Conservation (phyloP, 164 flowering plant species). For the Aristolochia contorta region DNA sequence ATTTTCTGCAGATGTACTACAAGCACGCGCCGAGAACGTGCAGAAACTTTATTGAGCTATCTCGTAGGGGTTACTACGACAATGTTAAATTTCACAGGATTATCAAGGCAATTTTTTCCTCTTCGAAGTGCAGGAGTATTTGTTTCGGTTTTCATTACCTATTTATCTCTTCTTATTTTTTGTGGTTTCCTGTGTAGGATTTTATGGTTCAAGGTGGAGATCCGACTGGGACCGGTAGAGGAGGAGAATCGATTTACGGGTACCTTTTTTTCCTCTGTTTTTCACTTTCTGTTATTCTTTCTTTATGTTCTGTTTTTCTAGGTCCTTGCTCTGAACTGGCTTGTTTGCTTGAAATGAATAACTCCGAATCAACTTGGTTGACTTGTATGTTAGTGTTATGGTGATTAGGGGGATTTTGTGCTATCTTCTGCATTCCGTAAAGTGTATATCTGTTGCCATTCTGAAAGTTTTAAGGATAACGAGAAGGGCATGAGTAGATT, state of each 20-base stretch:
- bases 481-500: no score
- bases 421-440: no score
- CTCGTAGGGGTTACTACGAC: constrained; percentile 83
- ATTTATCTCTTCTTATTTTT: neutral
- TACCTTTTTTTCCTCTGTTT: constrained; percentile 15
- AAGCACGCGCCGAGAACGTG: constrained; percentile 91
- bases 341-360: no score
- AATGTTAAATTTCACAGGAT: constrained; percentile 82
- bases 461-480: no score
- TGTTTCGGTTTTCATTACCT: no score
- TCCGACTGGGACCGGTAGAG: constrained; percentile 97
- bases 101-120: constrained; percentile 44
- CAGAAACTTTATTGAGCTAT: constrained; percentile 83
- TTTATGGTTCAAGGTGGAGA: constrained; percentile 98
- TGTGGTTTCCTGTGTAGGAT: constrained; percentile 35
- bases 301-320: no score
- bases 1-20: constrained; percentile 50
- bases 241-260: constrained; percentile 97
- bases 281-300: neutral
- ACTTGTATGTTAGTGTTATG: no score
- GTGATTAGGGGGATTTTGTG: no score
- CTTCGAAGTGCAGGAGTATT: no score
- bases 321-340: no score
- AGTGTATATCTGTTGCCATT: no score
- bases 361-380: no score